Conservation (phyloP, 257 asterid genomes). For the Forsythia viridissima region DNA sequence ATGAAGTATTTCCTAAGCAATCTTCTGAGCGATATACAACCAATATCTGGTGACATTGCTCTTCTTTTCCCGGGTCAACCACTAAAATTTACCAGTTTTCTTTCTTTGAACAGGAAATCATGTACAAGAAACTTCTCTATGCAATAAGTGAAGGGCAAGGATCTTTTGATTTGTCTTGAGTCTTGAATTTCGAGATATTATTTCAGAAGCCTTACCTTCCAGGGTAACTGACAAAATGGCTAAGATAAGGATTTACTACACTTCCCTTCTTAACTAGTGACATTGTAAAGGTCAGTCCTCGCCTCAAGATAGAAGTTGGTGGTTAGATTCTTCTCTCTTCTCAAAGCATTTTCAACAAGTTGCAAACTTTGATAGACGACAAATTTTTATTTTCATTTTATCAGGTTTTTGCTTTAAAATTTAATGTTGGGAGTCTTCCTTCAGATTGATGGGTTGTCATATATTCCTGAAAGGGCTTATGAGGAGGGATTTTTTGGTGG, state of each 20-base stretch:
- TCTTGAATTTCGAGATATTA: constrained; percentile 17
- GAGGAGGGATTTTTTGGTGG: constrained; percentile 1
- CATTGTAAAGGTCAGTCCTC: constrained; percentile 36
- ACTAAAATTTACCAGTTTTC: not conserved
- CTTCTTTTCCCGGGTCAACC: not conserved
- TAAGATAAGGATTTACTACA: constrained; percentile 16
- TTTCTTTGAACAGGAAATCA: constrained; percentile 61
- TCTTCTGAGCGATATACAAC: not conserved
- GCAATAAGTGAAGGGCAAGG: constrained; percentile 98
- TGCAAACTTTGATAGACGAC: not conserved
- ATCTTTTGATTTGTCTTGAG: constrained; percentile 90
- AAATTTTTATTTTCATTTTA: not conserved
- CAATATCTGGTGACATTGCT: not conserved
- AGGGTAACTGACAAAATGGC: constrained; percentile 9
- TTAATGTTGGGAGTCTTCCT: not conserved
- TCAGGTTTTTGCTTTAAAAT: not conserved
- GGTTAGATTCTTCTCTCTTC: not conserved
- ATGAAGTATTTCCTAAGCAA: not conserved
- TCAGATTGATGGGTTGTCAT: not conserved
- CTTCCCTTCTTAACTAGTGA: constrained; percentile 23
- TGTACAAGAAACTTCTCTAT: constrained; percentile 84
- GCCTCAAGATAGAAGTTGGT: not conserved
- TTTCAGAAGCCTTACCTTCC: constrained; percentile 13
- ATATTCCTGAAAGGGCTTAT: not conserved
- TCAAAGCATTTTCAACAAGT: not conserved